Base-by-base conservation (phyloP, 495 filamentous ascomycete species). In the Penicillium cosmopolitanum region DNA sequence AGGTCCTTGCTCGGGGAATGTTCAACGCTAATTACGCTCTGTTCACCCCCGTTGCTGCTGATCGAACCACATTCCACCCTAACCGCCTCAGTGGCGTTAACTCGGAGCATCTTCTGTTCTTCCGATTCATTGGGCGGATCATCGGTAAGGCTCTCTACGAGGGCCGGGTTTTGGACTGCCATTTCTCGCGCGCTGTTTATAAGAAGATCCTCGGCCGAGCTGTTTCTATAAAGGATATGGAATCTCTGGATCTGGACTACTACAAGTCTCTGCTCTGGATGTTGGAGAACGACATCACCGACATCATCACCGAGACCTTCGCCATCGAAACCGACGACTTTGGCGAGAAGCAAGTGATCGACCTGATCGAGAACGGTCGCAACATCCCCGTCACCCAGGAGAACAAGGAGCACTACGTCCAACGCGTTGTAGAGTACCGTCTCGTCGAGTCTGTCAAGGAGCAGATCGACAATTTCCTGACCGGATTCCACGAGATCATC, bases 201-300 rank as follows among this genome's bases (percentile, higher is more conserved):
- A 98, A 97, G 80, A 86, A 89, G 60, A 97, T 99, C 57, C 84
- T 99, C 34, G 91, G 96, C 60, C 93, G 95, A 66, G 83, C 92
- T 6, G 95, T 97, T 34, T 97, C 93, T 5, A 89, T 98, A 73
- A 99, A 98, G 80, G 95, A 99, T 63, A 98, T 99, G 95, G 95
- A 99, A 73, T 97, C 95, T 13, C 88, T 99, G 53, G 95, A 99
- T 73, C 86, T 96, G 21, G 93, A 98, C 63, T 98, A 98, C 79
- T 97, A 97, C 83, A 98, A 99, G 72, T 97, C 94, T n/a, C 85
- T 99, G 8, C 83, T 93, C 42, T 99, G 95, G 95, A 97, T 99
- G 89, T 83, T 97, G 51, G 91, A 96, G 67, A 97, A 98, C 72
- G 92, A 97, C 70, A 98, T 99, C 67, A 96, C 93, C n/a, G 95